Percentiles rank a stretch among this genome's conserved stretches.
Conservation (phyloP, 192 early-diverging fungal species). For the Paraglomus occultum region DNA sequence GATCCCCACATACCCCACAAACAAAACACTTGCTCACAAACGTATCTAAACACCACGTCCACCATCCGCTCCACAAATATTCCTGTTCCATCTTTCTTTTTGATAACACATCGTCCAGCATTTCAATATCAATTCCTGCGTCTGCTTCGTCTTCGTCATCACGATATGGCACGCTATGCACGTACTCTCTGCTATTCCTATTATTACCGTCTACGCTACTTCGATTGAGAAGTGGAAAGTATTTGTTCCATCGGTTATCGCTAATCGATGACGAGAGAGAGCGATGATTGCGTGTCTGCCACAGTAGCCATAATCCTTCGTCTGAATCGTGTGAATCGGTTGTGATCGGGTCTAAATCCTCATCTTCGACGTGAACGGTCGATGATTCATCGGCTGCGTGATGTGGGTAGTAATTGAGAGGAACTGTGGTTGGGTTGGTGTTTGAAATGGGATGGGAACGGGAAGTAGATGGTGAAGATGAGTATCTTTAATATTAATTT, state of each 20-base stretch:
- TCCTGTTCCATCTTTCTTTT: neutral
- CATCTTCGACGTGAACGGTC: neutral
- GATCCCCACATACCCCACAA: slow-evolving; percentile 63
- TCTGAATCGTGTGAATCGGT: slow-evolving; percentile 19
- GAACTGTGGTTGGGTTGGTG: neutral
- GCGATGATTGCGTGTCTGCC: slow-evolving; percentile 2
- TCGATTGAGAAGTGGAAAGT: neutral
- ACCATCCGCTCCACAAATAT: slow-evolving; percentile 19
- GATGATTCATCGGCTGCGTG: neutral
- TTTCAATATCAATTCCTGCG: neutral
- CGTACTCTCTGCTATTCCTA: neutral
- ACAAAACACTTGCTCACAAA: slow-evolving; percentile 25
- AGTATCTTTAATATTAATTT: neutral
- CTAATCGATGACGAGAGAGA: neutral
- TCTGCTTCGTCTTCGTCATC: neutral
- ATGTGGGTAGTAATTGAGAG: no score
- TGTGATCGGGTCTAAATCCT: neutral
- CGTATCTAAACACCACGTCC: neutral
- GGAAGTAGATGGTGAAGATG: neutral
- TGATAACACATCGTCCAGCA: neutral
- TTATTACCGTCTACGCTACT: neutral
- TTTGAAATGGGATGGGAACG: neutral
- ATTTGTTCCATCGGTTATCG: slow-evolving; percentile 1
- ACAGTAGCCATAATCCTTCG: slow-evolving; percentile 27
- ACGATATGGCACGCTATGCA: neutral